phyloP scores from a whole-genome alignment of 306 rosid genomes.

The Canavalia gladiata region DNA sequence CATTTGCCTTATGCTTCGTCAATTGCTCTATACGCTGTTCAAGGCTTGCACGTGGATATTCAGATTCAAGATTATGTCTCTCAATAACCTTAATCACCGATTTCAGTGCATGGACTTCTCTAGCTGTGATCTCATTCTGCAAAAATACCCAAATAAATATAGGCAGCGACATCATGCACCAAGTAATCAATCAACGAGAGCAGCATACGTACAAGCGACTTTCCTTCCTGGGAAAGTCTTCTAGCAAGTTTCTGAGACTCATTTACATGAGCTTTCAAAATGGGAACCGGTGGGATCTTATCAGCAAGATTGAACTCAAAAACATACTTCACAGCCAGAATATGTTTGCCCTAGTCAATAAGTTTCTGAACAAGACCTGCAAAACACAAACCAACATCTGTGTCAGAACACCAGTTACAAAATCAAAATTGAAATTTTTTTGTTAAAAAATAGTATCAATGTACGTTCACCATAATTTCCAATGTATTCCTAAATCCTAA shows the following conservation, averaged over 20 bases:
- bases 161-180: constrained; percentile 17
- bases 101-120: constrained; percentile 76
- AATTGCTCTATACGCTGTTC: constrained; percentile 67
- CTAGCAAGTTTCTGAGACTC: constrained; percentile 66
- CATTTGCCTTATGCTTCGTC: constrained; percentile 53
- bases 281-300: constrained; percentile 75
- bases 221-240: constrained; percentile 70
- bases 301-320: constrained; percentile 74
- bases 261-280: constrained; percentile 69
- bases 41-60: constrained; percentile 65
- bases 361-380: constrained; percentile 82
- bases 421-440: too few relatives aligned
- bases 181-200: constrained; percentile 20
- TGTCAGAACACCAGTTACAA: too few relatives aligned
- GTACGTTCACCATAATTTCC: too few relatives aligned
- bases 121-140: constrained; percentile 75
- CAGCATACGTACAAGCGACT: constrained; percentile 59
- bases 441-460: too few relatives aligned
- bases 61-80: constrained; percentile 69
- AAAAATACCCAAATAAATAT: constrained; percentile 47
- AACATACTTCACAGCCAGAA: constrained; percentile 73
- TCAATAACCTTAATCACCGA: constrained; percentile 73
- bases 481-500: too few relatives aligned
- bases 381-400: constrained; percentile 16
- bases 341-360: constrained; percentile 64